Conservation (phyloP, 73 alveolate genomes). For the Halteria grandinella region DNA sequence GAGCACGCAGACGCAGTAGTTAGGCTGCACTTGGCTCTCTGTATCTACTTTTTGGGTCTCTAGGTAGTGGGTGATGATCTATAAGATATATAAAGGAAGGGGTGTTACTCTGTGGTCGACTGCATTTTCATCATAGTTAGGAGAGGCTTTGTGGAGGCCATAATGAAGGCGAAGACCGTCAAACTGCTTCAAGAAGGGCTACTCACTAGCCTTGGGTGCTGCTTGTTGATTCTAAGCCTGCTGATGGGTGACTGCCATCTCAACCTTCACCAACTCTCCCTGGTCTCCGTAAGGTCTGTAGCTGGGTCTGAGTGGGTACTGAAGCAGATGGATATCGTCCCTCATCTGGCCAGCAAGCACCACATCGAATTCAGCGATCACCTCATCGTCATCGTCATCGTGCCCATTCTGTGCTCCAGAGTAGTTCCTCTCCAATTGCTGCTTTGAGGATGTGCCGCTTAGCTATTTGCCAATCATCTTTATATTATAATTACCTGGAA, state of each 20-base stretch:
- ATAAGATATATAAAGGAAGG: neutral
- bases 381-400: no score
- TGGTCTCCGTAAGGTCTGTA: conserved; percentile 71
- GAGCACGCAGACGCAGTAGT: conserved; percentile 33
- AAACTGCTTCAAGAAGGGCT: no score
- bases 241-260: conserved; percentile 10
- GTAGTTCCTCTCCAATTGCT: no score
- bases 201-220: neutral
- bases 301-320: conserved; percentile 57
- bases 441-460: no score
- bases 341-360: conserved; percentile 35
- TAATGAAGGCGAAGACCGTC: conserved; percentile 26
- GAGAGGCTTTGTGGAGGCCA: conserved; percentile 1
- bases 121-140: conserved; percentile 37
- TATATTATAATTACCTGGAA: no score
- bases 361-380: conserved; percentile 57
- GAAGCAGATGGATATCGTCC: conserved; percentile 53
- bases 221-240: neutral
- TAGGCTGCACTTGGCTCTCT: conserved; percentile 4
- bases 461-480: no score
- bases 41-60: conserved; percentile 32
- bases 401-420: no score
- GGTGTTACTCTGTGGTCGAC: conserved; percentile 25
- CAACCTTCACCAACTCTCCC: conserved; percentile 61
- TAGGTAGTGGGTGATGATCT: conserved; percentile 31